A percentile compares a stretch with the other conserved stretches of the same genome.
Evolutionary conservation across 2,329 filamentous ascomycete species (phyloP).

Genomic region (Epicoccum sorghinum): DNA sequence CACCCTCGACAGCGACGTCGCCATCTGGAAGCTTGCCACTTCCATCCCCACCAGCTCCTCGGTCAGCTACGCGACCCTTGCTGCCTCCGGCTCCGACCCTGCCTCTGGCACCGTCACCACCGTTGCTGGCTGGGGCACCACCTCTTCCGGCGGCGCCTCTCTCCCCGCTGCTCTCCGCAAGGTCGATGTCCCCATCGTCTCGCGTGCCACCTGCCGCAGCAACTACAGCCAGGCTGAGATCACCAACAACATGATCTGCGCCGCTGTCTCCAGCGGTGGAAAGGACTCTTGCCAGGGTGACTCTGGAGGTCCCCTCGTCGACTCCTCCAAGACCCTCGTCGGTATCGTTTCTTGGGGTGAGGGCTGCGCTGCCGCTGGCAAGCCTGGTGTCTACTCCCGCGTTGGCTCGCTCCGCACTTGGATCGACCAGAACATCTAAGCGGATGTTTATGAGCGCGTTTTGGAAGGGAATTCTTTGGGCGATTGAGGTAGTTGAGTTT

Average conservation of each 20-base stretch:
- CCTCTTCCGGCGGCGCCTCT: slow-evolving; percentile 15
- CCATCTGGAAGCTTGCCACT: slow-evolving; percentile 34
- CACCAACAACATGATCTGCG: slow-evolving; percentile 38
- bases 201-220: slow-evolving; percentile 30
- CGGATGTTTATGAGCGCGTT: no score
- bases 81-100: slow-evolving; percentile 32
- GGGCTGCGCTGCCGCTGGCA: slow-evolving; percentile 29
- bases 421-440: slow-evolving; percentile 23
- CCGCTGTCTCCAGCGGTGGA: slow-evolving; percentile 31
- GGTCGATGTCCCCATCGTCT: slow-evolving; percentile 38
- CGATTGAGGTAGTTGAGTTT: no score
- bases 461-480: no score
- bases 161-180: slow-evolving; percentile 27
- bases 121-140: slow-evolving; percentile 38
- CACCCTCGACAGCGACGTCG: slow-evolving; percentile 28
- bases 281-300: slow-evolving; percentile 45
- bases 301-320: slow-evolving; percentile 35
- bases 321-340: slow-evolving; percentile 17
- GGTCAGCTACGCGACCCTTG: slow-evolving; percentile 29
- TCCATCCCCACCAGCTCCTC: slow-evolving; percentile 30
- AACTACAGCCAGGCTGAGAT: slow-evolving; percentile 26
- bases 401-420: slow-evolving; percentile 25
- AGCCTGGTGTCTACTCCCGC: slow-evolving; percentile 37
- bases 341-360: slow-evolving; percentile 35
- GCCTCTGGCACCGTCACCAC: slow-evolving; percentile 24